Percentiles rank a stretch among this genome's conserved stretches.
phyloP scores from a whole-genome alignment of 164 flowering plant genomes.

The Vitis riparia region DNA sequence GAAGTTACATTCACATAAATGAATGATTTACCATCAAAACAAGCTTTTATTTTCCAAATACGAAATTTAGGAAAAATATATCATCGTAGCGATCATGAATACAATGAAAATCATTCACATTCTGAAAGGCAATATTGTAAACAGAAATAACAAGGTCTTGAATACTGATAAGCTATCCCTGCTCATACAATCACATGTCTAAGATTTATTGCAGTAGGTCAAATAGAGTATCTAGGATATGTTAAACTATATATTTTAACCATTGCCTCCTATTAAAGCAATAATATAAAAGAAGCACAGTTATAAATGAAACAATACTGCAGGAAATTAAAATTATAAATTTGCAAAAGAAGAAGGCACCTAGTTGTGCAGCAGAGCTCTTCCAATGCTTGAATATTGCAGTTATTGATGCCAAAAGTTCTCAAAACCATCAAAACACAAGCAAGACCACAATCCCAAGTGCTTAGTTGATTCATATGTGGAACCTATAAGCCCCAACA shows the following conservation, averaged over 20 bases:
- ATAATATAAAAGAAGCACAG: background rate
- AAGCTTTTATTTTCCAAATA: too few relatives aligned
- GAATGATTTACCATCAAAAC: too few relatives aligned
- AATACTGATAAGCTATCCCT: background rate
- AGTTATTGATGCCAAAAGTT: conserved; percentile 56
- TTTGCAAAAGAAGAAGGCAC: conserved; percentile 26
- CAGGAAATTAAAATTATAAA: background rate
- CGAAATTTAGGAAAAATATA: too few relatives aligned
- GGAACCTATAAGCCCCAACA: conserved; percentile 62
- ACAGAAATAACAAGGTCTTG: background rate
- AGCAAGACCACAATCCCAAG: conserved; percentile 99
- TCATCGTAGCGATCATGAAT: too few relatives aligned
- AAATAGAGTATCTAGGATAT: background rate
- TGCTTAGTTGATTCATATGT: conserved; percentile 66
- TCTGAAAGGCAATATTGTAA: background rate
- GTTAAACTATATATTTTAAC: background rate
- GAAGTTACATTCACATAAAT: too few relatives aligned
- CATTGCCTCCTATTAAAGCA: background rate
- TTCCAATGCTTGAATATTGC: conserved; percentile 46
- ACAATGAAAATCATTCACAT: too few relatives aligned
- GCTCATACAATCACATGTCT: background rate
- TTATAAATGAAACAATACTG: background rate
- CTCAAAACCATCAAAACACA: conserved; percentile 89
- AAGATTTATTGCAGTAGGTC: background rate
- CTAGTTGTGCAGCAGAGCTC: conserved; percentile 80